Evolutionary conservation across 495 filamentous ascomycete species (phyloP).

Genomic region (Lentithecium fluviatile): DNA sequence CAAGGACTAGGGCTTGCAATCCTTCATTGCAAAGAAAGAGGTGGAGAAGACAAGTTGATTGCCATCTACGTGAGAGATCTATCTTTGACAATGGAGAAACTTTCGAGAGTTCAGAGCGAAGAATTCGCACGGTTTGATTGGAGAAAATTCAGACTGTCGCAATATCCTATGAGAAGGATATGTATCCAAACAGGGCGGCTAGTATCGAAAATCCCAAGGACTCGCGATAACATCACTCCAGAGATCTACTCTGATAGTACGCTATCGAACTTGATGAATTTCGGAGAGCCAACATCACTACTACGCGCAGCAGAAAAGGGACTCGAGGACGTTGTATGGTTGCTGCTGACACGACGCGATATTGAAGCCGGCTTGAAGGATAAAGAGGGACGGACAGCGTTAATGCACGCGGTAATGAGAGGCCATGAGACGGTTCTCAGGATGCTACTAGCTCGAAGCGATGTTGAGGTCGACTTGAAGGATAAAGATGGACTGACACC

Average conservation of each 20-base stretch:
- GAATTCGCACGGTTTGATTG: neutral
- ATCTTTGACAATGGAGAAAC: neutral
- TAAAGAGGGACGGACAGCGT: too few species aligned
- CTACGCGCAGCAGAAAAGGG: too few species aligned
- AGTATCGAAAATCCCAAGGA: neutral
- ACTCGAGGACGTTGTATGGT: too few species aligned
- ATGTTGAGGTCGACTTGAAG: too few species aligned
- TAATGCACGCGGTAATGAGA: too few species aligned
- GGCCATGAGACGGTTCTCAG: too few species aligned
- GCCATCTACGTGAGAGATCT: conserved; percentile 7
- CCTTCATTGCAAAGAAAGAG: conserved; percentile 13
- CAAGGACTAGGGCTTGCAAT: neutral
- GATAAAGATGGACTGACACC: too few species aligned
- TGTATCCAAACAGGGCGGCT: conserved; percentile 1
- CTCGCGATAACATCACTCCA: neutral
- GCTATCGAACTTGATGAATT: conserved; percentile 3
- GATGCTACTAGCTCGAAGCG: too few species aligned
- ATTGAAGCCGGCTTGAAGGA: too few species aligned
- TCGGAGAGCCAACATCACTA: neutral
- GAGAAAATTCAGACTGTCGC: neutral
- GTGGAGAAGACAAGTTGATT: conserved; percentile 1
- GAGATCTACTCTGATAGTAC: conserved; percentile 7
- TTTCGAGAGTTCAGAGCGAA: neutral
- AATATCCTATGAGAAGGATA: conserved; percentile 14
- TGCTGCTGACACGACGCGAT: too few species aligned